Base-by-base conservation (phyloP, 2,329 filamentous ascomycete species). In the Colletotrichum gigasporum region DNA sequence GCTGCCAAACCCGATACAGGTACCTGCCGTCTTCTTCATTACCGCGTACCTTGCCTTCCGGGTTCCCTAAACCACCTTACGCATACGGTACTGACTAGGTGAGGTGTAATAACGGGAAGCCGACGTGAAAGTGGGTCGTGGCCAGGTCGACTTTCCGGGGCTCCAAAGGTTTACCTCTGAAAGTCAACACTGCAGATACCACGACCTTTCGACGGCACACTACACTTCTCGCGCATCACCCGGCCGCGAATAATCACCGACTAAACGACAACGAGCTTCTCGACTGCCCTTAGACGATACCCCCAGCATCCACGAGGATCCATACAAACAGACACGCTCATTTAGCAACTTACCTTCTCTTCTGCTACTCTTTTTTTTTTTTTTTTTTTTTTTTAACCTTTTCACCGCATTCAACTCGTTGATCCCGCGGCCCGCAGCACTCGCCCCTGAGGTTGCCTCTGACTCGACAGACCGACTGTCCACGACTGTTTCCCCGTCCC, bases 121-220 rank as follows among this genome's bases (percentile, higher is more conserved):
- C n/a, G n/a, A 34, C 37, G 62, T 50, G 56, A 45, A 65, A 50
- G 62, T 65, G 62, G 62, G 44, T 34, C 57, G 16, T 50, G 42
- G 41, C 50, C 60, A 63, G 52, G 32, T 60, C 45, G 41, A 63
- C 39, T 34, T 41, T 58, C 60, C n/a, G 18, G 53, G 59, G 37
- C 20, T 39, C 18, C 44, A 57, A 20, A 22, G 42, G 44, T 58
- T 30, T 61, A 51, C n/a, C n/a, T n/a, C n/a, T n/a, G 62, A 37
- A 65, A 65, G 62, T 65, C 62, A 65, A 65, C 62, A 62, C 30
- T 48, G 60, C 45, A 47, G 45, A 39, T 37, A 42, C 28, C 28
- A 30, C 28, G 24, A 55, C 18, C 32, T 34, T 24, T 26, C 30
- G 22, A 55, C 32, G 51, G 52, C 60, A 51, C n/a, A n/a, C n/a